Evolutionary conservation across 202 grass and related monocot species (phyloP), one percentile per base, ranked within the genome.

Genomic region (Carex sylvatica): DNA sequence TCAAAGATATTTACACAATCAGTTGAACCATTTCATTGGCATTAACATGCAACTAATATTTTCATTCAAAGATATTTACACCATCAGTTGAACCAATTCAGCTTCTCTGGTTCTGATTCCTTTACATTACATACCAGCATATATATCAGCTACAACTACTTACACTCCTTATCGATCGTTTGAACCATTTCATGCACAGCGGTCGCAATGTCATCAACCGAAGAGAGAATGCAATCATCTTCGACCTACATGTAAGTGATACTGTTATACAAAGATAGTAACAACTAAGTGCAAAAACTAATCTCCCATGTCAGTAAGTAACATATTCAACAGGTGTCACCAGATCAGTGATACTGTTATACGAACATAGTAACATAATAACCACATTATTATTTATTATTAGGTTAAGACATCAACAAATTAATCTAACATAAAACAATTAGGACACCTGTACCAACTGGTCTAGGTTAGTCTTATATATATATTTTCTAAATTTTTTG

Each of bases 171-270:
- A 68, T 86, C 73, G 59, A 89, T 85, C 5, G 51, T 85, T 79
- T 67, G 86, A 40, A 94, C 46, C 58, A 97, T 94, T 79, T 85
- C 59, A 78, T 97, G 87, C 16, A 94, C 90, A 28, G 90, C 92
- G 47, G 92, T 77, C 0, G 92, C 88, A 28, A 97, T 94, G 54
- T 90, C 88, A 51, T 92, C 87, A 83, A 91, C 90, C 24, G 92
- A 94, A 7, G 87, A 79, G 26, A 91, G 87, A 59, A 52, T 61
- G 92, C 90, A 88, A 89, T 92, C 92, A 69, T 97, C 92, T 91
- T 94, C 94, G 59, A 94, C 90, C 94, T 97, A 65, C 68, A n/a
- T n/a, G n/a, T 68, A 59, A 77, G 71, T 83, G 51, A 49, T 0
- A 72, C 46, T 84, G 33, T 80, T 18, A 67, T 69, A 0, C 61